Evolutionary conservation across 495 filamentous ascomycete genomes (phyloP).

Genomic region (Aspergillus biplanus): DNA sequence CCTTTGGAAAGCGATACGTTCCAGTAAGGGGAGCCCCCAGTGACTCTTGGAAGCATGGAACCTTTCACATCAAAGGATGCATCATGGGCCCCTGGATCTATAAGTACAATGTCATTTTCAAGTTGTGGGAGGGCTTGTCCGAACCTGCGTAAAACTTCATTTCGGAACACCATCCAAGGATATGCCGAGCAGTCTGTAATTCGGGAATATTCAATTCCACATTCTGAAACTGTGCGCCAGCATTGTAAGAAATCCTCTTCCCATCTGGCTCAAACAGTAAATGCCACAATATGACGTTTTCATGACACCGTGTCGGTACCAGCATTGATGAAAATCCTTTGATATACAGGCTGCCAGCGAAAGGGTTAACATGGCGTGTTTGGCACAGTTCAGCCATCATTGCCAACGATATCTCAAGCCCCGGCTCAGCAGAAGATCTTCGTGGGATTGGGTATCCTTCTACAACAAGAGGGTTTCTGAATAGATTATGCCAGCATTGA

Average conservation of each 20-base stretch:
- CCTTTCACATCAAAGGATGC: not conserved
- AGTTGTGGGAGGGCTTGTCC: not conserved
- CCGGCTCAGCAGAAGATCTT: not conserved
- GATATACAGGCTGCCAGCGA: not conserved
- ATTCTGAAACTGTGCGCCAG: not conserved
- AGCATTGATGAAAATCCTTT: not conserved
- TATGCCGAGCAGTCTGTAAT: not conserved
- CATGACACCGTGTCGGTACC: not conserved
- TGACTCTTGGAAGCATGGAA: not conserved
- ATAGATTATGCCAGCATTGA: not conserved
- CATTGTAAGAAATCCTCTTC: not conserved
- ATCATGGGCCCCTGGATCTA: not conserved
- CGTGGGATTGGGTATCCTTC: not conserved
- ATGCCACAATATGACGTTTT: not conserved
- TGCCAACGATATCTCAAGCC: not conserved
- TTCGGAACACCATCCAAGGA: not conserved
- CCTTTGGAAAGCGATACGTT: not conserved
- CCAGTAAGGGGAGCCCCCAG: not conserved
- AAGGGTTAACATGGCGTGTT: not conserved
- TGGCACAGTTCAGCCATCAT: not conserved
- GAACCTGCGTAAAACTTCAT: not conserved
- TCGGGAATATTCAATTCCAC: not conserved
- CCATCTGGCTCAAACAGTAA: not conserved
- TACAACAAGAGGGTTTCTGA: constrained; percentile 1
- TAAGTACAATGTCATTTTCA: not conserved